Base-by-base conservation (phyloP, 805 yeast species). In the Yarrowia divulgata region DNA sequence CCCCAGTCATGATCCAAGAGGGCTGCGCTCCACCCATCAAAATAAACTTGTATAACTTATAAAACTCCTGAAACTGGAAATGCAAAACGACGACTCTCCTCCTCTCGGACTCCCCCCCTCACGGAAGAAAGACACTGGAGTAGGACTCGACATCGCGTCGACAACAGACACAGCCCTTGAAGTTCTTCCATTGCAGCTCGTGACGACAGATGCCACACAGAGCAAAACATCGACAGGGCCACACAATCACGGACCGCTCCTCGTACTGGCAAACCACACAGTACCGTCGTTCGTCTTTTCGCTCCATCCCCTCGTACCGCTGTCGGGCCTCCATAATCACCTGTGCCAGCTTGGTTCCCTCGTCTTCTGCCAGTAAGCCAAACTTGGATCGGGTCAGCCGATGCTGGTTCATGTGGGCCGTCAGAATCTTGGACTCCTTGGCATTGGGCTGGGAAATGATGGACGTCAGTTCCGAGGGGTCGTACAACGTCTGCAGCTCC, bases 201-300 rank as follows among this genome's bases (percentile, higher is more conserved):
- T 88, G 80, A 18, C 98, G 83, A 75, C 98, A 93, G 34, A 85
- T 84, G 72, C 93, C 97, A 77, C 98, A 93, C 6, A 93, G 81
- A 0, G 97, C 93, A 69, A 93, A 85, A 77, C 98, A 93, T 73
- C 87, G 85, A 76, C 98, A 93, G 0, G 98, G 98, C 98, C 98
- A 93, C 2, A 94, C 81, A 9, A 93, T 87, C 50, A 93, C 85
- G 69, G 89, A 90, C 72, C 97, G 82, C 6, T 87, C 85, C 70
- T 89, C 86, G 6, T 84, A 82, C 73, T 90, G 94, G 76, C 98
- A 93, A 2, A 93, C 88, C 8, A 91, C 97, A 78, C 98, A 93
- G 76, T 2, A 60, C 4, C 66, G 52, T 60, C 66, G 32, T 8
- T 60, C 66, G 14, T 60, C 66, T 19, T 60, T 60, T 4, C 66